Percentiles rank a stretch among this genome's conserved stretches.
Conservation (phyloP, 371 early-diverging fungal species). For the Haplosporangium sp. region DNA sequence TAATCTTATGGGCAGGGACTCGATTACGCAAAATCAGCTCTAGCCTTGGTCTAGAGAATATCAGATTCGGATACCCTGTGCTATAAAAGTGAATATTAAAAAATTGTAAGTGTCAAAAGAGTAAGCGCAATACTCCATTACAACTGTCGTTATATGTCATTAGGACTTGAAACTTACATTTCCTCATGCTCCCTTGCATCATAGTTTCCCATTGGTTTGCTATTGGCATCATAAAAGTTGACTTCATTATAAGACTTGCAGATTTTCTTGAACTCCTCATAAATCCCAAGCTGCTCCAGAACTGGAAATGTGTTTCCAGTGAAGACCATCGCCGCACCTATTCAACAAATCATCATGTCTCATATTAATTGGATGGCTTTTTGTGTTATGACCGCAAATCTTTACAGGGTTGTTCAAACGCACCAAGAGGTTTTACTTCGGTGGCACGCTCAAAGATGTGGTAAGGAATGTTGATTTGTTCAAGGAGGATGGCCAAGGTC, state of each 20-base stretch:
- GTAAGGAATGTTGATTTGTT: constrained; percentile 6
- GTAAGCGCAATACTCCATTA: not conserved
- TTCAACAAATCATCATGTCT: not conserved
- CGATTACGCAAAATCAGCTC: constrained; percentile 7
- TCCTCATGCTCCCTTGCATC: not conserved
- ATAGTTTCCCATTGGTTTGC: not conserved
- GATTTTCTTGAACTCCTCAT: not conserved
- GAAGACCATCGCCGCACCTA: not conserved
- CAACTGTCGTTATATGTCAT: too few relatives aligned
- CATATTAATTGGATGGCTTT: not conserved
- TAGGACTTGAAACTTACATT: not conserved
- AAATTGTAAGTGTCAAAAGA: not conserved
- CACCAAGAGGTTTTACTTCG: constrained; percentile 8
- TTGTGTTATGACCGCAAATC: not conserved
- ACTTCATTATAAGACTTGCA: not conserved
- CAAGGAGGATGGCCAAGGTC: constrained; percentile 12
- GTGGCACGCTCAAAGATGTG: not conserved
- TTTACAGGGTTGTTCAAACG: not conserved
- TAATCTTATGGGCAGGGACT: constrained; percentile 13
- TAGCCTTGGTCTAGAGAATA: constrained; percentile 13
- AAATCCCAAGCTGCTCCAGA: constrained; percentile 1
- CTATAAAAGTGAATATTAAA: not conserved
- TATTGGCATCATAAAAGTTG: not conserved
- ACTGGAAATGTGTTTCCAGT: not conserved
- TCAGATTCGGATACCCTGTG: constrained; percentile 11